These are phyloP conservation scores for Coemansia reversa DNA, from an alignment of 192 early-diverging fungal species.

Conservation along the genomic window DNA sequence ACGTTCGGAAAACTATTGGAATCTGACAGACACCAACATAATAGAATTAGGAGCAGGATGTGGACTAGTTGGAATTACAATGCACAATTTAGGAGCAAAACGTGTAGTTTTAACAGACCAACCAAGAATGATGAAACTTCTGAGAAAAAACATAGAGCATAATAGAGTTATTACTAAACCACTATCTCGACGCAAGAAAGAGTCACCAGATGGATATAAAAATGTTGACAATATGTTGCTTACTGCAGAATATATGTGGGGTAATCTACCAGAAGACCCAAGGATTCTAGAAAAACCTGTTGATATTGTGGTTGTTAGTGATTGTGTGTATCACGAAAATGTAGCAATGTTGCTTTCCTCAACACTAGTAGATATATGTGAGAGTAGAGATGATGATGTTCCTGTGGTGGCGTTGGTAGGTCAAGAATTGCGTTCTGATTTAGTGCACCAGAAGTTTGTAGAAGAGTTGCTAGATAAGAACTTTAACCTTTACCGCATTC, in stretches of 20 bases:
- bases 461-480: slow-evolving; percentile 15
- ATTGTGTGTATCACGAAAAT: slow-evolving; percentile 49
- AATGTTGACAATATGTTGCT: slow-evolving; percentile 5
- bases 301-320: slow-evolving; percentile 45
- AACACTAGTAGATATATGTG: slow-evolving; percentile 27
- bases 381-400: slow-evolving; percentile 12
- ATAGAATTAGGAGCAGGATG: slow-evolving; percentile 49
- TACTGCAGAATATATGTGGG: slow-evolving; percentile 41
- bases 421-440: slow-evolving; percentile 52
- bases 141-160: slow-evolving; percentile 25
- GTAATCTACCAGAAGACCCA: slow-evolving; percentile 21
- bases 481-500: slow-evolving; percentile 35
- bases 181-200: background rate
- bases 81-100: slow-evolving; percentile 36
- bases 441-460: slow-evolving; percentile 46
- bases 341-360: slow-evolving; percentile 35
- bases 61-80: slow-evolving; percentile 37
- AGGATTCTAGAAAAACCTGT: slow-evolving; percentile 15
- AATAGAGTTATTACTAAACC: background rate
- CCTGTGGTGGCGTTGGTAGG: slow-evolving; percentile 30
- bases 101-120: slow-evolving; percentile 44
- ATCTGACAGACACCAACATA: slow-evolving; percentile 6
- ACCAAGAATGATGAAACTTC: slow-evolving; percentile 30
- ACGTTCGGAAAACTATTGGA: slow-evolving; percentile 4
- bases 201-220: background rate